Conservation (phyloP, 176 grass and related monocot genomes). For the Phyllostachys edulis region DNA sequence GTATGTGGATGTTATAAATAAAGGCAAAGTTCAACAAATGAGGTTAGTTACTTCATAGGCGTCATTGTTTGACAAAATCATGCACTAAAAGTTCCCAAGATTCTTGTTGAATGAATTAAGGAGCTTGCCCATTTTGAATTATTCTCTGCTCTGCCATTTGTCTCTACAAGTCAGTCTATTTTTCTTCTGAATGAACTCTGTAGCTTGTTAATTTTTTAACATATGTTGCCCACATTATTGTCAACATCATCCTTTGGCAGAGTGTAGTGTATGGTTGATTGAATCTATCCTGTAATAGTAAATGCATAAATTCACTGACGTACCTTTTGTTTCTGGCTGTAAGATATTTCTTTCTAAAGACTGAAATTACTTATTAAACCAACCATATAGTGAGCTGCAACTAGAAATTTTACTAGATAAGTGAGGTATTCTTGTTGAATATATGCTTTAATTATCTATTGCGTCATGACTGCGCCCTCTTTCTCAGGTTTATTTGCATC, state of each 20-base stretch:
- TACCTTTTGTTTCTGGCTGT: neutral
- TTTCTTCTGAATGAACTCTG: slow-evolving; percentile 4
- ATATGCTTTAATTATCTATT: neutral
- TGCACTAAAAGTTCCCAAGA: neutral
- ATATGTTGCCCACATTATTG: neutral
- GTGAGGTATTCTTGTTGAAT: neutral
- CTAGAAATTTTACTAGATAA: neutral
- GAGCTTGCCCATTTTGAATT: neutral
- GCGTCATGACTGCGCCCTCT: neutral
- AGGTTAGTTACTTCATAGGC: neutral
- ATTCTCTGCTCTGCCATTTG: neutral
- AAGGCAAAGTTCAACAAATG: neutral
- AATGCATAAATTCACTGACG: slow-evolving; percentile 3
- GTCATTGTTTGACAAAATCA: neutral
- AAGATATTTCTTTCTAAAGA: neutral
- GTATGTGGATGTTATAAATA: slow-evolving; percentile 4
- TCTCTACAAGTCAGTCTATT: neutral
- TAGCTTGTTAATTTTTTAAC: neutral
- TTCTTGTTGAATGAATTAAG: neutral
- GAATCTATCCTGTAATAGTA: neutral
- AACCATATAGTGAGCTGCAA: neutral
- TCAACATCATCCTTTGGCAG: neutral
- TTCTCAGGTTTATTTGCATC: slow-evolving; percentile 85
- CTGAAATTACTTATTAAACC: neutral
- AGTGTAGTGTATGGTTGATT: neutral